Percentiles rank a stretch among this genome's conserved stretches.
These are phyloP conservation scores for Trichoderma atrobrunneum DNA, from an alignment of 2,329 filamentous ascomycete species.

Conservation along the genomic window DNA sequence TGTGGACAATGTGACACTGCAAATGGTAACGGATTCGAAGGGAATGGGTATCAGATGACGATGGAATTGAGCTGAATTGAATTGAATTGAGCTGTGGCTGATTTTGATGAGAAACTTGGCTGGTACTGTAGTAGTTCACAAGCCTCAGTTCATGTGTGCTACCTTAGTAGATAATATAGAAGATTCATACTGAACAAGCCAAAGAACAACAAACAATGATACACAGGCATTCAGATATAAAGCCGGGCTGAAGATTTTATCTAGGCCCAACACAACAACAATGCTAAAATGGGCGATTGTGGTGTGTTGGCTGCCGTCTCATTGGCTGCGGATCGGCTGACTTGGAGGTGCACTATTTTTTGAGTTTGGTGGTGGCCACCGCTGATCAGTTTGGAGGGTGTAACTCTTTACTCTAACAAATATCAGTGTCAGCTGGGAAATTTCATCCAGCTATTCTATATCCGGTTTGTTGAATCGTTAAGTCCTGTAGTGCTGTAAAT, in stretches of 20 bases:
- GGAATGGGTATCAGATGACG: neutral
- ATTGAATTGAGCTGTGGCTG: neutral
- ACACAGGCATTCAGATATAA: neutral
- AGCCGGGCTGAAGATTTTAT: neutral
- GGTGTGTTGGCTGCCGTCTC: neutral
- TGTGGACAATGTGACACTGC: too few relatives aligned
- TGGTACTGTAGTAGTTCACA: neutral
- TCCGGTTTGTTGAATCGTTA: too few relatives aligned
- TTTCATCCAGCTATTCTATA: neutral
- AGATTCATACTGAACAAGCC: neutral
- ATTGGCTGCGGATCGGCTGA: neutral
- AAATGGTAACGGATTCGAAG: neutral
- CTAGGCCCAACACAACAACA: neutral
- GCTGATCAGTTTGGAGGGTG: neutral
- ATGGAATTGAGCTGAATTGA: neutral
- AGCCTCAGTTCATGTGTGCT: neutral
- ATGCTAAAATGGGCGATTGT: conserved; percentile 13
- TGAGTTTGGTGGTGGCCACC: neutral
- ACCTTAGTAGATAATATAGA: too few relatives aligned
- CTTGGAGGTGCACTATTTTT: neutral
- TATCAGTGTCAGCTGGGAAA: neutral
- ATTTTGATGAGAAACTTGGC: neutral
- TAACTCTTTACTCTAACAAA: neutral
- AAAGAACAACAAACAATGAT: neutral
- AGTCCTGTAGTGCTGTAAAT: too few relatives aligned